Base-by-base conservation (phyloP, 164 flowering plant species). In the Nymphaea colorata region DNA sequence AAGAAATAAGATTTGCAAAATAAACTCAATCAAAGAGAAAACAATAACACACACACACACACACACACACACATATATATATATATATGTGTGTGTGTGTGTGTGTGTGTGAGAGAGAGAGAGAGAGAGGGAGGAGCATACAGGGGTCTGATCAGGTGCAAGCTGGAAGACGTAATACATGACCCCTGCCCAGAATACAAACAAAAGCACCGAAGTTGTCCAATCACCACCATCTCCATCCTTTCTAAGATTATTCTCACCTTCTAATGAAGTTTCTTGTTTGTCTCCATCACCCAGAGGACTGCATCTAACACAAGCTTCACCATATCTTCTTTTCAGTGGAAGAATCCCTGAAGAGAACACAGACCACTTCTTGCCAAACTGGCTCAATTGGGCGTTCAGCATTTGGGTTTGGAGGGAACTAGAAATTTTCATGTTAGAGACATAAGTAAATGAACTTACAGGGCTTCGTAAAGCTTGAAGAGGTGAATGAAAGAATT, bases 111-210 rank as follows among this genome's bases (percentile, higher is more conserved):
- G n/a, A n/a, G n/a, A n/a, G 36, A 25, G 36, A 25, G 36, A 25
- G 36, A 61, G 64, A 4, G 64, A 64, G 66, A 6, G 66, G 66
- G 11, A 16, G 14, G 25, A 42, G 41, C 64, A 18, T 86, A 93
- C 97, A 82, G 98, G 96, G 42, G 96, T 93, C 70, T 91, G 97
- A 73, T 94, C 71, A 4, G 98, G 98, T 8, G 97, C 61, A 63
- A 94, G 90, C 73, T 69, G 70, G 83, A 88, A 88, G 69, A 85
- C 89, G 71, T 93, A 94, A 76, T 81, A 91, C 79, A 94, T 70
- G 43, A 94, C 80, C 6, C 64, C 95, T 76, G 74, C 86, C 90
- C 88, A 91, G 64, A 94, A 74, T 6, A 71, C 81, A 66, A 87
- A 85, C 10, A 94, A 82, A 78, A 94, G 71, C 67, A 87, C 69